Evolutionary conservation across 345 rosid genomes (phyloP).

Genomic region (Dimocarpus longan): DNA sequence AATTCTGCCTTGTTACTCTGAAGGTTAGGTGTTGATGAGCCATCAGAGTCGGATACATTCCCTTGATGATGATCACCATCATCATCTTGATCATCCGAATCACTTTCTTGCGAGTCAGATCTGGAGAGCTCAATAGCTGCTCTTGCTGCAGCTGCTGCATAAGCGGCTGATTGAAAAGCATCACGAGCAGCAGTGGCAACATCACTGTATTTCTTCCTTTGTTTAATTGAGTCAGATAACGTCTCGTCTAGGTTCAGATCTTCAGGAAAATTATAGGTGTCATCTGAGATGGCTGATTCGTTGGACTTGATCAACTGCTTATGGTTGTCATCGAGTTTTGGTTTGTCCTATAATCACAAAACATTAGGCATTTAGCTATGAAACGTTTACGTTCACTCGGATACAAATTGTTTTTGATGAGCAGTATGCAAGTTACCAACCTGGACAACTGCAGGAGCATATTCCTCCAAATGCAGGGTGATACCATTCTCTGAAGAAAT

Average conservation of each 20-base stretch:
- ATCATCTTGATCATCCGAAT: constrained; percentile 23
- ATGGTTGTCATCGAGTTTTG: background rate
- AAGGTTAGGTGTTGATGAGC: constrained; percentile 1
- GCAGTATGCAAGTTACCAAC: constrained; percentile 14
- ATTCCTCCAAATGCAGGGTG: constrained; percentile 30
- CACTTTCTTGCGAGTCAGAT: constrained; percentile 25
- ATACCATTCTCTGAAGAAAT: constrained; percentile 44
- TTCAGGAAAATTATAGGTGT: background rate
- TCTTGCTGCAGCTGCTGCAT: constrained; percentile 56
- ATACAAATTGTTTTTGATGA: background rate
- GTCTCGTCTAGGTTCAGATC: constrained; percentile 16
- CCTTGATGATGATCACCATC: constrained; percentile 2
- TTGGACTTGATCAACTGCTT: constrained; percentile 15
- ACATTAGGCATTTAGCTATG: background rate
- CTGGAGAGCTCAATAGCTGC: constrained; percentile 50
- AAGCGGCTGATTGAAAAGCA: constrained; percentile 49
- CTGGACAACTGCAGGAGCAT: constrained; percentile 8
- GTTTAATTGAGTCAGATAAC: constrained; percentile 25
- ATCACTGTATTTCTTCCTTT: constrained; percentile 31
- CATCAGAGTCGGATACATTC: constrained; percentile 10
- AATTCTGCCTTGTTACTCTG: background rate
- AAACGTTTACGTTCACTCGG: background rate
- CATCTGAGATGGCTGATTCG: constrained; percentile 13
- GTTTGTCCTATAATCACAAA: constrained; percentile 29
- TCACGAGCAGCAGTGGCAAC: constrained; percentile 45